Percentiles rank a stretch among this genome's conserved stretches.
Evolutionary conservation across 2,329 filamentous ascomycete species (phyloP).

Genomic region (Waltergamsia citrina): DNA sequence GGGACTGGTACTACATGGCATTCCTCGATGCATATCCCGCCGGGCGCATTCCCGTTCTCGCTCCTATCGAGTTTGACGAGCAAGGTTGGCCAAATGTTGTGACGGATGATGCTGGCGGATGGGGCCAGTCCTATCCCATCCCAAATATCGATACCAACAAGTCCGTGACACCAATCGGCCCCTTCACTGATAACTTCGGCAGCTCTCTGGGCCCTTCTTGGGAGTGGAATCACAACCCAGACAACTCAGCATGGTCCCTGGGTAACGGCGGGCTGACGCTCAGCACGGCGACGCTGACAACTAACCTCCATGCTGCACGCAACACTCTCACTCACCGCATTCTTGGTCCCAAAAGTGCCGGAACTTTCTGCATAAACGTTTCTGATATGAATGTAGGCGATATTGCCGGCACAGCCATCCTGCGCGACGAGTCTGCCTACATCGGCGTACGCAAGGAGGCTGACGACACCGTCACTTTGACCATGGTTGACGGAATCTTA

Average conservation of each 20-base stretch:
- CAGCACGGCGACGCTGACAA: conserved; percentile 37
- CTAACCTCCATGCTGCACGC: conserved; percentile 33
- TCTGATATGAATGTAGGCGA: conserved; percentile 39
- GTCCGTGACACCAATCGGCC: conserved; percentile 20
- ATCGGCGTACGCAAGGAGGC: conserved; percentile 35
- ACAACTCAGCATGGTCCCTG: conserved; percentile 33
- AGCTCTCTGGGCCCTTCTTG: conserved; percentile 31
- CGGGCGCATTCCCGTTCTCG: conserved; percentile 43
- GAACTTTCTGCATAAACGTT: conserved; percentile 38
- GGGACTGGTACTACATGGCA: conserved; percentile 47
- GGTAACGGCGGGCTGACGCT: conserved; percentile 25
- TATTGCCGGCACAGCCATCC: conserved; percentile 36
- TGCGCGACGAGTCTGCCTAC: conserved; percentile 42
- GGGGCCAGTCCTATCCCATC: conserved; percentile 30
- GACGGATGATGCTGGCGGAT: conserved; percentile 28
- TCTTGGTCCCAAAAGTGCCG: conserved; percentile 31
- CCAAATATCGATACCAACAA: conserved; percentile 16
- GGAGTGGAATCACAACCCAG: conserved; percentile 55
- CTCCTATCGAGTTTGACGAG: conserved; percentile 39
- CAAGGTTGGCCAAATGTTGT: conserved; percentile 35
- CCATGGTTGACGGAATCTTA: conserved; percentile 16
- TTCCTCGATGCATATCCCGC: conserved; percentile 44
- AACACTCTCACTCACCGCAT: conserved; percentile 37
- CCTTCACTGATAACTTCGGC: conserved; percentile 25
- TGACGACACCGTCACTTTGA: conserved; percentile 13